Conservation (phyloP, 2,329 filamentous ascomycete genomes). For the Didymella arachidicola region DNA sequence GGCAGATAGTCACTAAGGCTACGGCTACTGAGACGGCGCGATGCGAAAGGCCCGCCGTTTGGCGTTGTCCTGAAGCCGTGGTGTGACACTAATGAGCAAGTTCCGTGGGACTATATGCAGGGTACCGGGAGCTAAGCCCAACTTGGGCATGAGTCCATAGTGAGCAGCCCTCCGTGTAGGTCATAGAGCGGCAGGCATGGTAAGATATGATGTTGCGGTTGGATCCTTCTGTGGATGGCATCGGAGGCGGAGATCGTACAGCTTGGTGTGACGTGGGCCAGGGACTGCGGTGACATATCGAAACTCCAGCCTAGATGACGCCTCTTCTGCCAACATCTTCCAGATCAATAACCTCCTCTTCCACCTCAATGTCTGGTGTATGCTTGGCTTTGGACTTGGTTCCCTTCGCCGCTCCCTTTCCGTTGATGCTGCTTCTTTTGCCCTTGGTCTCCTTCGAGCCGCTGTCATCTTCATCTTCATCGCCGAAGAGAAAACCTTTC, state of each 20-base stretch:
- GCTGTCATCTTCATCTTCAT: constrained; percentile 49
- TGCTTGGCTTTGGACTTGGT: constrained; percentile 35
- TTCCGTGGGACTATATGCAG: constrained; percentile 33
- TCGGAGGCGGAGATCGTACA: constrained; percentile 4
- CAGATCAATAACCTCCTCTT: constrained; percentile 50
- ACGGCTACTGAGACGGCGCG: constrained; percentile 15
- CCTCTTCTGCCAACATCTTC: constrained; percentile 46
- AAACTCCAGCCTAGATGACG: constrained; percentile 29
- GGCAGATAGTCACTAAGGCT: constrained; percentile 6
- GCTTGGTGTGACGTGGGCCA: constrained; percentile 6
- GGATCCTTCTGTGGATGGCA: constrained; percentile 1
- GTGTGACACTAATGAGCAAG: constrained; percentile 34
- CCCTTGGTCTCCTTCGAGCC: constrained; percentile 28
- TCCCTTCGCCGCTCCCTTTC: constrained; percentile 28
- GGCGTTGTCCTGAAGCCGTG: constrained; percentile 19
- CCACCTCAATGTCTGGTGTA: constrained; percentile 36
- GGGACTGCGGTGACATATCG: constrained; percentile 2
- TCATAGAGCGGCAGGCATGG: constrained; percentile 9
- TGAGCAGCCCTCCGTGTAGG: constrained; percentile 15
- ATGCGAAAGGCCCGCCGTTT: constrained; percentile 12
- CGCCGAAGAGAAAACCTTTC: constrained; percentile 52
- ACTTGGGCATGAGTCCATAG: constrained; percentile 19
- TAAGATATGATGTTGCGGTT: background rate
- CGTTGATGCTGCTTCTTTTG: constrained; percentile 32
- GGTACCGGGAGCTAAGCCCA: constrained; percentile 13